These are phyloP conservation scores for Fusarium beomiforme DNA, from an alignment of 2,329 filamentous ascomycete genomes.

Conservation along the genomic window DNA sequence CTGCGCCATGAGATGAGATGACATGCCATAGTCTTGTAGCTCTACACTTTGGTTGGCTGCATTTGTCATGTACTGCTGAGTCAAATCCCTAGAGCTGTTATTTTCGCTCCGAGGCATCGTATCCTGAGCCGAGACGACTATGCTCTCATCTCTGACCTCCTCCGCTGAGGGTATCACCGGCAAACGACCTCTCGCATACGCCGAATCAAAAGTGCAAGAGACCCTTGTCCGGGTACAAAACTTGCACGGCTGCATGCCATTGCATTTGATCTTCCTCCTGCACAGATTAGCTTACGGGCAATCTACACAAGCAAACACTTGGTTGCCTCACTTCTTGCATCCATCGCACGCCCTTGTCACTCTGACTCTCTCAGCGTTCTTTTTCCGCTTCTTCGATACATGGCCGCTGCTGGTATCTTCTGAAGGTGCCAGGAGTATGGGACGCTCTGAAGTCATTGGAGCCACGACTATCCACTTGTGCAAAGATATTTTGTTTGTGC, in stretches of 20 bases:
- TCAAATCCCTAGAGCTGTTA: slow-evolving; percentile 1
- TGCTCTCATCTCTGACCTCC: slow-evolving; percentile 1
- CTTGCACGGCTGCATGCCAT: slow-evolving; percentile 40
- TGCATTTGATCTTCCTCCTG: slow-evolving; percentile 42
- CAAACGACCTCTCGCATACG: slow-evolving; percentile 39
- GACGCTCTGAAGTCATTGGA: slow-evolving; percentile 24
- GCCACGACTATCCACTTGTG: background rate
- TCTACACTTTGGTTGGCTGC: background rate
- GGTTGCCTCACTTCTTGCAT: slow-evolving; percentile 39
- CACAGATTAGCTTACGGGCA: slow-evolving; percentile 8
- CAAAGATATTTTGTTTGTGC: background rate
- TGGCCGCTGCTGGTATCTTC: slow-evolving; percentile 10
- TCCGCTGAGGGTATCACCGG: slow-evolving; percentile 34
- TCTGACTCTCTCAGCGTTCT: slow-evolving; percentile 34
- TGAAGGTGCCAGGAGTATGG: slow-evolving; percentile 12
- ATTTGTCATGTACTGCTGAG: slow-evolving; percentile 8
- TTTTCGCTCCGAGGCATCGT: background rate
- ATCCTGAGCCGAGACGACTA: slow-evolving; percentile 5
- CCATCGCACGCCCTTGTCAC: slow-evolving; percentile 42
- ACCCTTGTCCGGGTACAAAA: slow-evolving; percentile 35
- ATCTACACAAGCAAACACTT: background rate
- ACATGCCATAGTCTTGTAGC: slow-evolving; percentile 7
- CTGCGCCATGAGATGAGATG: slow-evolving; percentile 12
- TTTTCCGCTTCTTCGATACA: slow-evolving; percentile 38
- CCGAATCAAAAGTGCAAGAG: slow-evolving; percentile 39